Percentiles rank a stretch among this genome's conserved stretches.
Evolutionary conservation across 2,329 filamentous ascomycete species (phyloP).

Genomic region (Volutella citrinella): DNA sequence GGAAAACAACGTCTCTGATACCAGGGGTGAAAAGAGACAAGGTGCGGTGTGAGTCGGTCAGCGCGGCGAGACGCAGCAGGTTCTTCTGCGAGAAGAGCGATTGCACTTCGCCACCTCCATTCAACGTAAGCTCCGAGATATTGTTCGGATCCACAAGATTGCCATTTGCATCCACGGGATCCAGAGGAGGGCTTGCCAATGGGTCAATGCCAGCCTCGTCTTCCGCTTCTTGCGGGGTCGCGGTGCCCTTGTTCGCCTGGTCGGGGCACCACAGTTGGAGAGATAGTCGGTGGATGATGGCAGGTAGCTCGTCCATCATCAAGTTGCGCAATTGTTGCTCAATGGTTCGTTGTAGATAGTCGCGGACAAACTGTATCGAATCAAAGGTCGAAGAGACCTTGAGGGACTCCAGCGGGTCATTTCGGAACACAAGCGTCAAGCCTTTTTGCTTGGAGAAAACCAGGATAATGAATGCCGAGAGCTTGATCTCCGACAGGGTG

Average conservation of each 20-base stretch:
- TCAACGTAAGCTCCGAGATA: conserved; percentile 73
- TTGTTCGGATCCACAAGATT: conserved; percentile 73
- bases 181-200: conserved; percentile 75
- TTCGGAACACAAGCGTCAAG: conserved; percentile 92
- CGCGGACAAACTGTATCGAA: conserved; percentile 95
- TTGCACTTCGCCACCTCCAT: conserved; percentile 77
- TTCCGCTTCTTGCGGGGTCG: conserved; percentile 46
- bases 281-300: conserved; percentile 91
- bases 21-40: conserved; percentile 87
- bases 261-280: conserved; percentile 88
- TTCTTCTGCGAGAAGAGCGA: conserved; percentile 96
- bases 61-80: conserved; percentile 72
- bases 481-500: conserved; percentile 89
- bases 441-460: conserved; percentile 98
- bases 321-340: conserved; percentile 87
- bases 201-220: conserved; percentile 70
- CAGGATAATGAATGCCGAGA: conserved; percentile 95
- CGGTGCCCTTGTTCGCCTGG: conserved; percentile 52
- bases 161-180: conserved; percentile 78
- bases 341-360: conserved; percentile 95
- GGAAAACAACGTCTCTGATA: conserved; percentile 86
- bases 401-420: conserved; percentile 95
- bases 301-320: conserved; percentile 97
- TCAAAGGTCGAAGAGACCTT: conserved; percentile 99
- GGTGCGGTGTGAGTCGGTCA: conserved; percentile 87